Conservation (phyloP, 2,329 filamentous ascomycete genomes). For the Phialophora chinensis region DNA sequence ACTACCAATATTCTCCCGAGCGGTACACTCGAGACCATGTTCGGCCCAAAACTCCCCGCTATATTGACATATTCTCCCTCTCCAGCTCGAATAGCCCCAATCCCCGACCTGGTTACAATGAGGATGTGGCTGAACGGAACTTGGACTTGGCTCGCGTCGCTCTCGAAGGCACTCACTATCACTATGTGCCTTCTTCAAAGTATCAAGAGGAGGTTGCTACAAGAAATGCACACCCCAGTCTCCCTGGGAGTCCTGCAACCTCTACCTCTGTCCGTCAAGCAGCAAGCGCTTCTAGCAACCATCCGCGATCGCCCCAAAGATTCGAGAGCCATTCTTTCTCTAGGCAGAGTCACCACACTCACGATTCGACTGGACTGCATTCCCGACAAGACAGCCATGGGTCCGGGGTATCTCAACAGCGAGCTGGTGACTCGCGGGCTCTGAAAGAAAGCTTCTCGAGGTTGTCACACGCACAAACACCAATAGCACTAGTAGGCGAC, state of each 20-base stretch:
- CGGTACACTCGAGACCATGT: slow-evolving; percentile 19
- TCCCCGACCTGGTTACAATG: slow-evolving; percentile 32
- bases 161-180: slow-evolving; percentile 26
- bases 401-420: slow-evolving; percentile 13
- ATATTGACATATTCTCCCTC: slow-evolving; percentile 38
- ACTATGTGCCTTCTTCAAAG: slow-evolving; percentile 31
- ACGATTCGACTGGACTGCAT: slow-evolving; percentile 12
- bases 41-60: slow-evolving; percentile 29
- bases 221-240: slow-evolving; percentile 35
- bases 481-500: not conserved
- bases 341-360: slow-evolving; percentile 7
- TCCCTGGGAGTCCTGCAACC: slow-evolving; percentile 13
- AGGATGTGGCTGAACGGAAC: slow-evolving; percentile 37
- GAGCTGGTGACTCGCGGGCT: slow-evolving; percentile 1
- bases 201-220: slow-evolving; percentile 39
- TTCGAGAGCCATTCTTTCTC: slow-evolving; percentile 10
- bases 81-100: slow-evolving; percentile 22
- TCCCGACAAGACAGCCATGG: slow-evolving; percentile 15
- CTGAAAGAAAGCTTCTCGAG: not conserved
- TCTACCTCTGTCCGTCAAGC: slow-evolving; percentile 11
- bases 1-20: slow-evolving; percentile 24
- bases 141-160: slow-evolving; percentile 29
- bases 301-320: slow-evolving; percentile 12
- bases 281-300: slow-evolving; percentile 15
- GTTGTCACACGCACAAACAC: not conserved